phyloP scores from a whole-genome alignment of 371 early-diverging fungal species.

The Mucor mucedo region DNA sequence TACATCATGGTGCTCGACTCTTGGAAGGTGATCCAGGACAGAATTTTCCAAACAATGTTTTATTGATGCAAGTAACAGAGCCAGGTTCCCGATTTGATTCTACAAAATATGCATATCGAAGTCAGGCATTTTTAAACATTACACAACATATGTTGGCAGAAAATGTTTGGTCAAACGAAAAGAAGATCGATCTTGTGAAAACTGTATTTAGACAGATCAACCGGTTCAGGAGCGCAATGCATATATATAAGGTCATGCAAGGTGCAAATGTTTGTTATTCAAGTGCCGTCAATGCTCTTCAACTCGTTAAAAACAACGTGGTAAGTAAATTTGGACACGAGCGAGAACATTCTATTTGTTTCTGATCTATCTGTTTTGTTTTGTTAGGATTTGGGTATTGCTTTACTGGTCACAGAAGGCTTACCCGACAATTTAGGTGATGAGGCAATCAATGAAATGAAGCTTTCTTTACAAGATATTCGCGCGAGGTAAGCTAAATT shows the following conservation, averaged over 20 bases:
- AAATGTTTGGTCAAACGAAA: conserved; percentile 47
- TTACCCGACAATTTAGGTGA: conserved; percentile 28
- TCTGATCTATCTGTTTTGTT: background rate
- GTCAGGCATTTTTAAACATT: conserved; percentile 57
- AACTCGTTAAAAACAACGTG: conserved; percentile 40
- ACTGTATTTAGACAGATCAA: conserved; percentile 55
- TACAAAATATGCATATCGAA: conserved; percentile 44
- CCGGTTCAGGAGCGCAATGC: conserved; percentile 45
- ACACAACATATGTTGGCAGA: conserved; percentile 62
- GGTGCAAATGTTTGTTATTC: conserved; percentile 50
- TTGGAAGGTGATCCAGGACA: conserved; percentile 37
- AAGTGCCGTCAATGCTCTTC: conserved; percentile 51
- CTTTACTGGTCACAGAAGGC: conserved; percentile 45
- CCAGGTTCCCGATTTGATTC: conserved; percentile 21
- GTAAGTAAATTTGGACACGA: conserved; percentile 25
- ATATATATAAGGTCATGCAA: conserved; percentile 60
- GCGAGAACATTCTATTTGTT: background rate
- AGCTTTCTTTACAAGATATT: conserved; percentile 46
- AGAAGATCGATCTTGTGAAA: conserved; percentile 58
- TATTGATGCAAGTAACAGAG: conserved; percentile 37
- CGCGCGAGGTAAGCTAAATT: conserved; percentile 37
- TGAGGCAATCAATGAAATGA: conserved; percentile 16
- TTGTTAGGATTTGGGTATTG: conserved; percentile 43
- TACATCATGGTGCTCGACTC: conserved; percentile 44
- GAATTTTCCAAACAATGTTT: conserved; percentile 51